These are phyloP conservation scores for Umbelopsis sp. DNA, from an alignment of 371 early-diverging fungal species.

Conservation along the genomic window DNA sequence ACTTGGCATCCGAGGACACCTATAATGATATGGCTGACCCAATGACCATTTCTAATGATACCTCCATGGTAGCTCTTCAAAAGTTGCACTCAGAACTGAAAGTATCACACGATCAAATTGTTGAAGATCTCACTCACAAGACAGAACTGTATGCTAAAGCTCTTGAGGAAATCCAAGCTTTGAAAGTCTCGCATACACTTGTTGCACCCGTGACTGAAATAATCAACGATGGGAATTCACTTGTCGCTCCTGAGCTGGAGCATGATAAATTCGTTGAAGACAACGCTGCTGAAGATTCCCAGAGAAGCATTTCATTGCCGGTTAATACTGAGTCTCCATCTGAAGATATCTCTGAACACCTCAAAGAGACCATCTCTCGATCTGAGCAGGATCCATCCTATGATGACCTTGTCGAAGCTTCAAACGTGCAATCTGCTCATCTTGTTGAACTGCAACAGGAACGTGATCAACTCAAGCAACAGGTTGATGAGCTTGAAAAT, in stretches of 20 bases:
- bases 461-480: constrained; percentile 21
- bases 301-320: no score
- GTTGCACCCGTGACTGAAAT: neutral
- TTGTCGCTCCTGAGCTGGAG: neutral
- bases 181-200: neutral
- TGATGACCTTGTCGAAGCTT: no score
- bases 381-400: no score
- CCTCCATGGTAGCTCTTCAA: neutral
- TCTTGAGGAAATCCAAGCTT: neutral
- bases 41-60: neutral
- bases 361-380: no score
- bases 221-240: neutral
- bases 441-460: constrained; percentile 23
- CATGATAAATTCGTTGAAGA: neutral
- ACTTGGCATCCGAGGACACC: constrained; percentile 1
- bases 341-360: no score
- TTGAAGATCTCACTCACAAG: neutral
- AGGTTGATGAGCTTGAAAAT: constrained; percentile 18
- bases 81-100: constrained; percentile 3
- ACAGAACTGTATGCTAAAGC: neutral
- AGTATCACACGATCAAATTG: neutral
- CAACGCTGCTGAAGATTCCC: neutral
- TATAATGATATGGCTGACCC: neutral
- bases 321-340: no score
- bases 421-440: neutral